phyloP scores from a whole-genome alignment of 805 yeast genomes.

The Wickerhamomyces subpelliculosus region DNA sequence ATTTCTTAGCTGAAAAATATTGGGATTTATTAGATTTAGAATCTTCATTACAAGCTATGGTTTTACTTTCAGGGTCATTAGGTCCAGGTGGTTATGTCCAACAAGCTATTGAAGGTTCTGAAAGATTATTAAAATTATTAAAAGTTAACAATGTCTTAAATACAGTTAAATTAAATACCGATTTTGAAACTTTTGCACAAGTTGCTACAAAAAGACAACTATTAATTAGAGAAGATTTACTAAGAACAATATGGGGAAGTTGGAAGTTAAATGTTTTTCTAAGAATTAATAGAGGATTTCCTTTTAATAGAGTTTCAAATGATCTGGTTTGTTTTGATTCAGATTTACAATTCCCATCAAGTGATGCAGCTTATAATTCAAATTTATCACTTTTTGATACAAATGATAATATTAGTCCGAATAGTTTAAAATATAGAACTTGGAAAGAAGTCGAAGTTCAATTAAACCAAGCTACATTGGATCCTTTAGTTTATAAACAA shows the following conservation, averaged over 20 bases:
- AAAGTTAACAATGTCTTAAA: constrained; percentile 9
- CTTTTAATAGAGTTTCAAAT: constrained; percentile 20
- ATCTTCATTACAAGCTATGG: constrained; percentile 21
- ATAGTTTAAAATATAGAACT: constrained; percentile 6
- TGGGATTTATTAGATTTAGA: constrained; percentile 24
- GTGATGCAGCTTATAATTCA: constrained; percentile 15
- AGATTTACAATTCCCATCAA: constrained; percentile 27
- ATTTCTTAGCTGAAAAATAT: constrained; percentile 25
- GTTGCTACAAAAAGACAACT: constrained; percentile 27
- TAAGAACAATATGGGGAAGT: constrained; percentile 31
- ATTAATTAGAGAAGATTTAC: constrained; percentile 25
- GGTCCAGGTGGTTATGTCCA: constrained; percentile 23
- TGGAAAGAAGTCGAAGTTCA: constrained; percentile 15
- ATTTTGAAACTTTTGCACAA: constrained; percentile 21
- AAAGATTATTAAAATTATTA: constrained; percentile 15
- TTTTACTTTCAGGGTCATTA: constrained; percentile 23
- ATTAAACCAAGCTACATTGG: constrained; percentile 6
- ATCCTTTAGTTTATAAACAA: constrained; percentile 2
- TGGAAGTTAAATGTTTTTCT: constrained; percentile 29
- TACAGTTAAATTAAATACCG: constrained; percentile 9
- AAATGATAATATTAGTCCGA: constrained; percentile 7
- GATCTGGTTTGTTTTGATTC: constrained; percentile 23
- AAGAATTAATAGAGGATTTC: constrained; percentile 29
- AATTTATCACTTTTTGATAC: constrained; percentile 17
- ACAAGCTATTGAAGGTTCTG: constrained; percentile 23